Conservation (phyloP, 495 filamentous ascomycete species). For the Copromyces sp. region DNA sequence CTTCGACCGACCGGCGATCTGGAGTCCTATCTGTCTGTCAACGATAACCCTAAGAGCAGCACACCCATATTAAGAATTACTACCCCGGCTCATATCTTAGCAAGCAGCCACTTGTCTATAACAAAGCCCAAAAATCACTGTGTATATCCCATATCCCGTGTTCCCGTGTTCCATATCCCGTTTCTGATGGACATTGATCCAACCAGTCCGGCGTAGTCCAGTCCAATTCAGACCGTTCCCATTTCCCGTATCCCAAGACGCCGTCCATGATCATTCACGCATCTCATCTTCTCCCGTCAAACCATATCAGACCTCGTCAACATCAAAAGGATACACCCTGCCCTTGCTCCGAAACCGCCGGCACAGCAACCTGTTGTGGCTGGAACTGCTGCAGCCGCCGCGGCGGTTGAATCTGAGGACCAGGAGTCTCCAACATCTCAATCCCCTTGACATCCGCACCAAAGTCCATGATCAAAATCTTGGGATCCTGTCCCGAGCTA, state of each 20-base stretch:
- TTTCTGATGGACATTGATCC: not conserved
- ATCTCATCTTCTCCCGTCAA: not conserved
- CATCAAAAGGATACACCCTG: not conserved
- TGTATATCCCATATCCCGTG: not conserved
- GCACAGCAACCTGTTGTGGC: not conserved
- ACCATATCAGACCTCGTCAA: not conserved
- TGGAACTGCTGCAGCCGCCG: not conserved
- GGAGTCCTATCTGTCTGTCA: too few species aligned
- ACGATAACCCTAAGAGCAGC: too few species aligned
- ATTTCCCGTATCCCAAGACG: not conserved
- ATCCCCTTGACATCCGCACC: conserved; percentile 47
- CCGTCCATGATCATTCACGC: not conserved
- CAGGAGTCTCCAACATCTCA: conserved; percentile 37
- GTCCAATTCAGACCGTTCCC: not conserved
- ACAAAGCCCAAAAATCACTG: not conserved
- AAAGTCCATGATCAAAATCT: conserved; percentile 87
- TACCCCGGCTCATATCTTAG: not conserved
- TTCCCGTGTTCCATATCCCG: not conserved
- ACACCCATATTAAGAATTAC: not conserved
- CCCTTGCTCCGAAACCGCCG: not conserved
- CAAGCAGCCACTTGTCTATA: not conserved
- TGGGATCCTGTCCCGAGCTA: conserved; percentile 84
- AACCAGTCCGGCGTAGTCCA: not conserved
- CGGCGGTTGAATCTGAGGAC: not conserved
- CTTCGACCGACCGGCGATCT: too few species aligned